Conservation (phyloP, 2,329 filamentous ascomycete genomes). For the Pezicula carpinea region DNA sequence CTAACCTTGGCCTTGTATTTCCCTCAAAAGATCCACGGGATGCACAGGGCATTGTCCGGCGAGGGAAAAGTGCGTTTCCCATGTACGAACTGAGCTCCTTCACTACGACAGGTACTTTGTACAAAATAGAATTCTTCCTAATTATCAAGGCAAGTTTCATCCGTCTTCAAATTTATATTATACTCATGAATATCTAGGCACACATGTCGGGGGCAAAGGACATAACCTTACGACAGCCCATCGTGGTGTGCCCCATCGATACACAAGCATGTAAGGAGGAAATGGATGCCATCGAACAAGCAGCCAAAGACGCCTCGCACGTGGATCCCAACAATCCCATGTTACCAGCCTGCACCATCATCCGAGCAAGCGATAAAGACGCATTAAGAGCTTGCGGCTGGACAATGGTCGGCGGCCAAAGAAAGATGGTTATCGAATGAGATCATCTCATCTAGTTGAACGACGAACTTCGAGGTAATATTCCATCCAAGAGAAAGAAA, state of each 20-base stretch:
- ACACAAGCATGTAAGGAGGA: slow-evolving; percentile 96
- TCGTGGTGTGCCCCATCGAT: slow-evolving; percentile 93
- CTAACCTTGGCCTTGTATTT: slow-evolving; percentile 86
- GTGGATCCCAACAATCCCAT: slow-evolving; percentile 88
- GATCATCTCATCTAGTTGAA: neutral
- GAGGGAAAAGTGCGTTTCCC: slow-evolving; percentile 83
- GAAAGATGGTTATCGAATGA: slow-evolving; percentile 63
- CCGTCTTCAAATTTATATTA: neutral
- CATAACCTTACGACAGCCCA: slow-evolving; percentile 83
- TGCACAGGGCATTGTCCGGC: slow-evolving; percentile 77
- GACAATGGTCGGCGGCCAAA: slow-evolving; percentile 81
- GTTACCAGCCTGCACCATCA: slow-evolving; percentile 80
- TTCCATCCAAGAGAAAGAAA: neutral
- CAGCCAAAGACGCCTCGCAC: slow-evolving; percentile 84
- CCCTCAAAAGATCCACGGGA: slow-evolving; percentile 86
- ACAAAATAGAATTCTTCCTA: slow-evolving; percentile 97
- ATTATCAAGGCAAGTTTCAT: slow-evolving; percentile 73
- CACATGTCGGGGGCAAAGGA: slow-evolving; percentile 84
- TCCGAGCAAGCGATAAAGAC: slow-evolving; percentile 68
- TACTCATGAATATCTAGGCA: slow-evolving; percentile 52
- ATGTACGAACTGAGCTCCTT: slow-evolving; percentile 86
- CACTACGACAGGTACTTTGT: slow-evolving; percentile 87
- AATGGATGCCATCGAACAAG: slow-evolving; percentile 97
- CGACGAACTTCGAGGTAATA: slow-evolving; percentile 1
- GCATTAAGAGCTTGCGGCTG: slow-evolving; percentile 56